Base-by-base conservation (phyloP, 108 stramenopile genomes). In the Parmales sp. region DNA sequence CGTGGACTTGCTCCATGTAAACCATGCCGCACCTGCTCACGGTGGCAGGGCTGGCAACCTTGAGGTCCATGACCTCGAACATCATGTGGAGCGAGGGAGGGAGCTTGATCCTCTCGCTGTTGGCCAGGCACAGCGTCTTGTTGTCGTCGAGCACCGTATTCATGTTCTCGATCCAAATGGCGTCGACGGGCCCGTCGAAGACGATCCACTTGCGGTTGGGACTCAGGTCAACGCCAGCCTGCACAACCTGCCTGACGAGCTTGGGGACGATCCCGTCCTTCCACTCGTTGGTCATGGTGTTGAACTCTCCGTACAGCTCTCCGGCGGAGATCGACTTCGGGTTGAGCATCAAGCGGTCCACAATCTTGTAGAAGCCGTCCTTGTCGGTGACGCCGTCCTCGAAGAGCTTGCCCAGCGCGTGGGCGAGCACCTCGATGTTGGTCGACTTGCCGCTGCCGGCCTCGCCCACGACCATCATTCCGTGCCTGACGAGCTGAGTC, bases 91-190 rank as follows among this genome's bases (percentile, higher is more conserved):
- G 46, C 2, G 78, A 79, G 51, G 28, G 36, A 0, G 82, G 80
- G 23, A 83, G 73, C 73, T 81, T 81, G 68, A 83, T 83, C 38
- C 82, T 78, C 75, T 85, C 82, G 9, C 78, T 79, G 74, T 83
- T 83, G 37, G 82, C 78, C 41, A 85, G 39, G 65, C 84, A 85
- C 18, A 85, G 80, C 60, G 75, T 83, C 74, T 85, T 85, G 73
- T 85, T 85, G 45, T 85, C 84, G 48, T 85, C 84, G 36, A 85
- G 73, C 20, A 82, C 84, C 6, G 84, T 85, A 45, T 85, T 85
- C 84, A 85, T 85, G 76, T 85, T 85, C 66, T 85, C 84, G 65
- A 85, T 85, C 84, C 84, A 85, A 23, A 85, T 74, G 23, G 84
- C 84, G 31, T 85, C 84, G 20, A 85, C 84, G 3, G 84, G 84